These are phyloP conservation scores for Xylariaceae sp. DNA, from an alignment of 2,329 filamentous ascomycete genomes.

Conservation along the genomic window DNA sequence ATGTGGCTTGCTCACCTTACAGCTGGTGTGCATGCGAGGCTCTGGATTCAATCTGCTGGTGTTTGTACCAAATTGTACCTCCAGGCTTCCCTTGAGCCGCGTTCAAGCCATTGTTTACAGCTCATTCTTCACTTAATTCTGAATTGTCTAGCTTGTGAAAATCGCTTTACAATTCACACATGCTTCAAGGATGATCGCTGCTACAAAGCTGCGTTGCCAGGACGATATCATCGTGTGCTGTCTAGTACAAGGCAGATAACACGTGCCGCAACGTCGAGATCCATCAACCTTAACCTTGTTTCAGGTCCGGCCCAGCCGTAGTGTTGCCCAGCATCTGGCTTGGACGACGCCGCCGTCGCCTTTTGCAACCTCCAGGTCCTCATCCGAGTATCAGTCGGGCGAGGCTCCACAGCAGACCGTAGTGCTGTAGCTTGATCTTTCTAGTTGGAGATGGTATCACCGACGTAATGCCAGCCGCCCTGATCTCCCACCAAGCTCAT, in stretches of 20 bases:
- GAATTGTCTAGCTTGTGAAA: too few relatives aligned
- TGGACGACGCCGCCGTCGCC: not conserved
- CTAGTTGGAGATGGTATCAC: conserved; percentile 11
- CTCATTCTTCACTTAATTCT: too few relatives aligned
- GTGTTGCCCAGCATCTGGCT: not conserved
- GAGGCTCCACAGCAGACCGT: conserved; percentile 4
- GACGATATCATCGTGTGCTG: too few relatives aligned
- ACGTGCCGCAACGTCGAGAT: not conserved
- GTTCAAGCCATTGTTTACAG: too few relatives aligned
- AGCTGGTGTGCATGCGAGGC: too few relatives aligned
- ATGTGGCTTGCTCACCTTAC: too few relatives aligned
- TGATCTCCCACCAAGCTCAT: conserved; percentile 5
- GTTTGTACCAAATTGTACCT: too few relatives aligned
- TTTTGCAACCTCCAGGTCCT: conserved; percentile 3
- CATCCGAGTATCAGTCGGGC: conserved; percentile 16
- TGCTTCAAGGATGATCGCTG: not conserved
- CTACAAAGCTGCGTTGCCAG: not conserved
- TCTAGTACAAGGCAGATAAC: too few relatives aligned
- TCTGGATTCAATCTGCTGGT: too few relatives aligned
- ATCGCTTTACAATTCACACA: too few relatives aligned
- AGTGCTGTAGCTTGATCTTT: conserved; percentile 7
- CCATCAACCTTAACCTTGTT: not conserved
- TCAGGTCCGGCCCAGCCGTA: conserved; percentile 2
- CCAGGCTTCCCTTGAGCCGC: too few relatives aligned
- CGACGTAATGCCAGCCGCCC: conserved; percentile 2